Base-by-base conservation (phyloP, 257 asterid species). In the Ilex aquifolium region DNA sequence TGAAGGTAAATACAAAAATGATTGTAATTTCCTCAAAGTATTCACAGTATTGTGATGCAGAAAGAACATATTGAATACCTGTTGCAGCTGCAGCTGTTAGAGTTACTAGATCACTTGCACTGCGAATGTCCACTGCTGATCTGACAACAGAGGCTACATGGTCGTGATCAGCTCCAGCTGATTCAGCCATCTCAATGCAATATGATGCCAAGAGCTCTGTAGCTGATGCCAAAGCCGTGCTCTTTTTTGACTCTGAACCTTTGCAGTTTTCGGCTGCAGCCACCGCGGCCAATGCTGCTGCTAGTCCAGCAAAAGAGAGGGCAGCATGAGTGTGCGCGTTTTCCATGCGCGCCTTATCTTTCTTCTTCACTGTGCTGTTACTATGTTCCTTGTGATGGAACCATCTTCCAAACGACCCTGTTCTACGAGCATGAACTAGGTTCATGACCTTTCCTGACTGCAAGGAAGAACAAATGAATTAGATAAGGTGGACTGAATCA, bases 71-170 rank as follows among this genome's bases (percentile, higher is more conserved):
- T 12, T 7, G 59, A 3, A 48, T 82, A 88, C 98, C 95, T 30
- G 96, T 88, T 27, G 98, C 98, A 62, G 96, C 96, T 40, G 92
- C 89, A 60, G 98, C 98, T 49, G 96, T 88, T 31, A 88, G 65
- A 71, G 96, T 91, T 11, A 71, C 69, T 13, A 91, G 80, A 78
- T 91, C 86, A 49, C 95, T 88, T 8, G 95, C 85, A 12, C 79
- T 71, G 14, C 72, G 87, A 67, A 84, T 72, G 65, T 81, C 91
- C 2, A 84, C 78, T 15, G 94, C 95, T 10, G 98, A 88, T 70
- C 82, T 65, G 29, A 91, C 84, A 13, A 72, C 69, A 14, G 95
- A 73, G 44, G 86, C 83, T 9, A 91, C 82, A 13, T 75, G 82
- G 14, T 82, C 91, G 49, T 70, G 78, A 17, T 81, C 83, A 0